Percentiles rank a stretch among this genome's conserved stretches.
Conservation (phyloP, 177 flowering plant genomes). For the Vitis hybrid region DNA sequence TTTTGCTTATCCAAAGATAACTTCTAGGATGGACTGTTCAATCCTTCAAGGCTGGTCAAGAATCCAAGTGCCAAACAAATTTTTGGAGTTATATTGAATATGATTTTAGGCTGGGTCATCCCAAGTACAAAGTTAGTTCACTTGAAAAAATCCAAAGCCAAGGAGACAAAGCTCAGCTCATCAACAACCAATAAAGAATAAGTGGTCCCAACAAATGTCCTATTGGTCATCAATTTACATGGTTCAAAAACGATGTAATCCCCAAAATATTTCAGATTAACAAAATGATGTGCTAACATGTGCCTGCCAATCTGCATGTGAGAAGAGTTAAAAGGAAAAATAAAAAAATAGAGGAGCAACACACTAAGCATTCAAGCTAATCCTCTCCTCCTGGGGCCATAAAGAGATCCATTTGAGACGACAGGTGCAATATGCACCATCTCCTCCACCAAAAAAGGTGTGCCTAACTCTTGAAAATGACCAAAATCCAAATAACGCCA, state of each 20-base stretch:
- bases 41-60: too few relatives aligned
- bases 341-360: background rate
- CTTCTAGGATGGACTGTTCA: too few relatives aligned
- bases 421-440: background rate
- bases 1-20: too few relatives aligned
- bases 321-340: background rate
- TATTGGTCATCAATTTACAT: background rate
- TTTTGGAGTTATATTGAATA: background rate
- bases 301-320: background rate
- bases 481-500: background rate
- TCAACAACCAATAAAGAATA: background rate
- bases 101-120: background rate
- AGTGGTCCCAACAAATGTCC: background rate
- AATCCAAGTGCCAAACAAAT: background rate
- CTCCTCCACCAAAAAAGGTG: background rate
- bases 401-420: background rate
- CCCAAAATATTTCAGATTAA: background rate
- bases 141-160: background rate
- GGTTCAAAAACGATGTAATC: background rate
- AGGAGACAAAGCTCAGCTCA: background rate
- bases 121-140: background rate
- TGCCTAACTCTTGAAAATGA: background rate
- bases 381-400: background rate
- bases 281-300: background rate
- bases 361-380: background rate